Evolutionary conservation across 345 rosid genomes (phyloP), one percentile per base, ranked within the genome.

Genomic region (Salix caprea): DNA sequence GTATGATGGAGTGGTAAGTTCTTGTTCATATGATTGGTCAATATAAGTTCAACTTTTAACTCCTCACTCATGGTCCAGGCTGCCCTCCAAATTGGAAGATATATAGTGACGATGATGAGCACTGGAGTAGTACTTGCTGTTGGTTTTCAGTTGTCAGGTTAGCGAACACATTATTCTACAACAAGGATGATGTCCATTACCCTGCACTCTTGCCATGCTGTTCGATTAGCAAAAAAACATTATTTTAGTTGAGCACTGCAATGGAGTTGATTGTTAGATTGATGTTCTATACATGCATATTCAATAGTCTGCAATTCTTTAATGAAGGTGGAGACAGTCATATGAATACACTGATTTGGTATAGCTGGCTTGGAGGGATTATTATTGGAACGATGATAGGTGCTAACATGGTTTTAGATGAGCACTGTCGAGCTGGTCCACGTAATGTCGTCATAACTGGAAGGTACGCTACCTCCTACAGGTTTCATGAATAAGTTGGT

Each of bases 291-390:
- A 30, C 50, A 7, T 28, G 42, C 36, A 69, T 48, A 68, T 73
- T 88, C 70, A 66, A 68, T 79, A 66, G 54, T 78, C 30, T 76
- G 14, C 77, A 32, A 58, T 65, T 74, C 79, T 67, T 44, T 82
- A 67, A 12, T 83, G 80, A 85, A 93, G 97, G 97, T 72, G 99
- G 97, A 74, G 97, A 93, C 68, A 71, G 87, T 81, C 92, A 94
- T 83, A 89, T 95, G 94, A 85, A 91, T 79, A 77, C 85, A 36
- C 83, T 95, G 84, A 85, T 90, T 83, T 95, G 99, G 97, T 93
- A 88, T 88, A 95, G 99, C 86, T 95, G 97, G 99, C 90, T 95
- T 77, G 99, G 99, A 74, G 97, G 99, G 44, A 74, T 93, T 79
- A 90, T 93, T 76, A 95, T 95, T 71, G 97, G 97, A 77, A 91